Base-by-base conservation (phyloP, 2,329 filamentous ascomycete genomes). In the Sclerotinia trifoliorum region DNA sequence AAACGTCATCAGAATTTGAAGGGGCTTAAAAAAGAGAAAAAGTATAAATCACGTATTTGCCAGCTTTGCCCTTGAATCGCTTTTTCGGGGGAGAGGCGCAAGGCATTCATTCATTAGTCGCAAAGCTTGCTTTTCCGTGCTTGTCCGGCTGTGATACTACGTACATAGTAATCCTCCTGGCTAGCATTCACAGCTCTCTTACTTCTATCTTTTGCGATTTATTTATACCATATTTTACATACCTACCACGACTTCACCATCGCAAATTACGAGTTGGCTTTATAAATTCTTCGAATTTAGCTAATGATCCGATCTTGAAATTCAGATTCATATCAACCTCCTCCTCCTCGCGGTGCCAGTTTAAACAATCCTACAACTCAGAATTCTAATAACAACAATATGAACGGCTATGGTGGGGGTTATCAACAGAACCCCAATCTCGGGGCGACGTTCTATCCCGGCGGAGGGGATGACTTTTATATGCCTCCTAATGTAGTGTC, bases 371-470 rank as follows among this genome's bases (percentile, higher is more conserved):
- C 44, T 24, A 49, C 52, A 5, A 21, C 46, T 24, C 49, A 64
- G 49, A 55, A 49, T 64, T 62, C 57, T 11, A 19, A 39, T 7
- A 35, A 46, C 62, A 68, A 68, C 26, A 35, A 35, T 35, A 72
- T 71, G 70, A 58, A 55, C 51, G 69, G 64, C 51, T 65, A 68
- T 57, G 66, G 55, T n/a, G 60, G 60, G 32, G 46, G 32, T 17
- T 68, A 70, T 68, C 69, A 68, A 55, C 70, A 73, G 21, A 68
- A 52, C 19, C 72, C 75, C 73, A 76, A 77, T 69, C 74, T 86
- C 76, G 82, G 83, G 70, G 88, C 89, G 68, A 91, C 88, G 61
- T 91, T 89, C 78, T 84, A 88, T 77, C 89, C 89, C 74, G 88
- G 88, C 74, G 85, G 85, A 63, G 82, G 84, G 73, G 88, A 91